phyloP scores from a whole-genome alignment of 2,329 filamentous ascomycete species.

The Fusarium sp. region DNA sequence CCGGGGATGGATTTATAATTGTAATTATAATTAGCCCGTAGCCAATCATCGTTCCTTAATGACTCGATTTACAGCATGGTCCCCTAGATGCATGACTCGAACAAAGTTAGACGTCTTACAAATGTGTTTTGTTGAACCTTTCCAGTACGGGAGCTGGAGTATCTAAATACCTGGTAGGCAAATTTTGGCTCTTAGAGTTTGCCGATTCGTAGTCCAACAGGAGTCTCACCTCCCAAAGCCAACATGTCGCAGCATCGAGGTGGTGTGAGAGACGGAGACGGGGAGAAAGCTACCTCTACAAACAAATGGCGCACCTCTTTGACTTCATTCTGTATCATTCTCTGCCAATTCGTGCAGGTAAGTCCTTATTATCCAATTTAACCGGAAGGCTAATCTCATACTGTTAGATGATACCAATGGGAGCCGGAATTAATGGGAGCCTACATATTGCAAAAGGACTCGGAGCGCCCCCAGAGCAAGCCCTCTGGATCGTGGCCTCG shows the following conservation, averaged over 20 bases:
- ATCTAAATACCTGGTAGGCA: background rate
- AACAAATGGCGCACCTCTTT: background rate
- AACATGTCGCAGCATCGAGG: background rate
- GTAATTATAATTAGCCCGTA: background rate
- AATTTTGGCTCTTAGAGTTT: background rate
- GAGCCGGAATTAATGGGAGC: background rate
- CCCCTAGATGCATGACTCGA: background rate
- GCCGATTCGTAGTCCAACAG: background rate
- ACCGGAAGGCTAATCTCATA: background rate
- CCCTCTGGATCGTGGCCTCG: background rate
- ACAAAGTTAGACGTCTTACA: background rate
- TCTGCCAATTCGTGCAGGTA: background rate
- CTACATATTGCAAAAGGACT: background rate
- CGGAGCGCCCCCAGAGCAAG: background rate
- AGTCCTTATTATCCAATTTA: background rate
- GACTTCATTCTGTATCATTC: background rate
- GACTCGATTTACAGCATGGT: background rate
- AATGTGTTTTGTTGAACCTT: background rate
- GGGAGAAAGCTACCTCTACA: background rate
- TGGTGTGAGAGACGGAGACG: background rate
- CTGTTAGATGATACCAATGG: background rate
- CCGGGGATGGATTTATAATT: background rate
- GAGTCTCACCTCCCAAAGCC: background rate
- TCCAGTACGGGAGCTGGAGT: background rate
- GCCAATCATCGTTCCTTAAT: background rate